Percentiles rank a stretch among this genome's conserved stretches.
Evolutionary conservation across 768 basidiomycete species (phyloP).

Genomic region (Hortiboletus flavorubellus): DNA sequence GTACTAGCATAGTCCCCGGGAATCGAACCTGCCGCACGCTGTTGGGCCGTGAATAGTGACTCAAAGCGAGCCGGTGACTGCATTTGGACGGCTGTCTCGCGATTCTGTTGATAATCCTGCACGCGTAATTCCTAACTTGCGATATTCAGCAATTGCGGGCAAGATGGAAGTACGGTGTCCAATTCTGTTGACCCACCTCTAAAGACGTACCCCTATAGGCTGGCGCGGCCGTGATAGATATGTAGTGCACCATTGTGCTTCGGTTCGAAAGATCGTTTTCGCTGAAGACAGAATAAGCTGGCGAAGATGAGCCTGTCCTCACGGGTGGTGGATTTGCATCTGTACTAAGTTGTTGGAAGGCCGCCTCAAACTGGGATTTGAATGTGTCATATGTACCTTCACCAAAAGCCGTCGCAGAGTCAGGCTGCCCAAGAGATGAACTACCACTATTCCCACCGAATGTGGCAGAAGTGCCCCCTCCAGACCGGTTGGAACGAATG

Average conservation of each 20-base stretch:
- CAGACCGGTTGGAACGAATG: too few relatives aligned
- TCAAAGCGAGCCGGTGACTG: slow-evolving; percentile 21
- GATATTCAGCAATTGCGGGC: background rate
- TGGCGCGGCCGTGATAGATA: slow-evolving; percentile 78
- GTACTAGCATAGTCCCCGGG: slow-evolving; percentile 22
- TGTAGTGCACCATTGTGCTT: slow-evolving; percentile 60
- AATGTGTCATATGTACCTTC: slow-evolving; percentile 17
- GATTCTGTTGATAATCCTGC: slow-evolving; percentile 72
- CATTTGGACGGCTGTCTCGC: slow-evolving; percentile 60
- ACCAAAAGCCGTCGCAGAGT: slow-evolving; percentile 38
- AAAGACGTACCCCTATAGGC: slow-evolving; percentile 76
- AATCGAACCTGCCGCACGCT: slow-evolving; percentile 21
- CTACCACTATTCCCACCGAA: slow-evolving; percentile 26
- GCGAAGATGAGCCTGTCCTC: slow-evolving; percentile 66
- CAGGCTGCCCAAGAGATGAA: slow-evolving; percentile 55
- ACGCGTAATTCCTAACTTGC: slow-evolving; percentile 60
- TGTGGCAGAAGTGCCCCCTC: too few relatives aligned
- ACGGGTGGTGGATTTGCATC: slow-evolving; percentile 47
- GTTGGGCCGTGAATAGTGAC: slow-evolving; percentile 18
- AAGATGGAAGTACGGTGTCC: slow-evolving; percentile 2
- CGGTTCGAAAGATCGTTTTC: slow-evolving; percentile 64
- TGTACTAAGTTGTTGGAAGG: slow-evolving; percentile 28
- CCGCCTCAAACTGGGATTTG: slow-evolving; percentile 6
- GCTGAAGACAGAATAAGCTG: slow-evolving; percentile 51
- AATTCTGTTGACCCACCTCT: slow-evolving; percentile 46